These are phyloP conservation scores for Fonsecaea erecta DNA, from an alignment of 2,329 filamentous ascomycete genomes.

Conservation along the genomic window DNA sequence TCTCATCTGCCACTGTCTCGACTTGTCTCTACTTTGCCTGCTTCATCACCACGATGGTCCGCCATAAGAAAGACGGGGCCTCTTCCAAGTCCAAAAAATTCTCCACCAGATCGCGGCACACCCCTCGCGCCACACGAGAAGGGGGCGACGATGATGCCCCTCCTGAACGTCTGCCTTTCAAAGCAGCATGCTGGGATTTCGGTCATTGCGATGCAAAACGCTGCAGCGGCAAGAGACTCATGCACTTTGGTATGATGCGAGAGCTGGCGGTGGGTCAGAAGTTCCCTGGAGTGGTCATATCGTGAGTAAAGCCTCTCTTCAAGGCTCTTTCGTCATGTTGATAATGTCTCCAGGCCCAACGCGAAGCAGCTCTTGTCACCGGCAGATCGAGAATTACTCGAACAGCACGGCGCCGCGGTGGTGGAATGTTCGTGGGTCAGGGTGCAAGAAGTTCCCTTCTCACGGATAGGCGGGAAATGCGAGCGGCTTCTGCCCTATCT, in stretches of 20 bases:
- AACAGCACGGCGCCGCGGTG: conserved; percentile 89
- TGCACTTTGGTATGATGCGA: conserved; percentile 90
- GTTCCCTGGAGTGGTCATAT: conserved; percentile 89
- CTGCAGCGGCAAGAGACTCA: conserved; percentile 93
- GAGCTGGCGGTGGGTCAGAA: conserved; percentile 90
- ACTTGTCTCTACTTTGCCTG: not conserved
- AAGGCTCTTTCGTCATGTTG: conserved; percentile 2
- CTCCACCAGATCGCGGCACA: conserved; percentile 62
- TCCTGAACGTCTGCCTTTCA: conserved; percentile 63
- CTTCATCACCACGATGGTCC: conserved; percentile 68
- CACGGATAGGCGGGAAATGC: conserved; percentile 88
- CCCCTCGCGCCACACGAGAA: conserved; percentile 48
- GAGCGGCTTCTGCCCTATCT: conserved; percentile 91
- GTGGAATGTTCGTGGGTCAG: conserved; percentile 98
- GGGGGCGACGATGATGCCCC: conserved; percentile 47
- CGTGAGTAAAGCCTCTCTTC: conserved; percentile 50
- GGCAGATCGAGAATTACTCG: conserved; percentile 78
- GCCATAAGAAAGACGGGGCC: conserved; percentile 90
- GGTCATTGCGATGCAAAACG: conserved; percentile 97
- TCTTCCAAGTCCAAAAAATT: conserved; percentile 74
- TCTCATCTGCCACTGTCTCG: not conserved
- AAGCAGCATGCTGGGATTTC: conserved; percentile 96
- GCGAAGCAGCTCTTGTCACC: conserved; percentile 83
- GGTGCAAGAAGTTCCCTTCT: conserved; percentile 88
- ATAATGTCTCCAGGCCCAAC: conserved; percentile 65